A percentile compares a stretch with the other conserved stretches of the same genome.
Conservation (phyloP, 441 rosid species). For the Gossypium gossypioides region DNA sequence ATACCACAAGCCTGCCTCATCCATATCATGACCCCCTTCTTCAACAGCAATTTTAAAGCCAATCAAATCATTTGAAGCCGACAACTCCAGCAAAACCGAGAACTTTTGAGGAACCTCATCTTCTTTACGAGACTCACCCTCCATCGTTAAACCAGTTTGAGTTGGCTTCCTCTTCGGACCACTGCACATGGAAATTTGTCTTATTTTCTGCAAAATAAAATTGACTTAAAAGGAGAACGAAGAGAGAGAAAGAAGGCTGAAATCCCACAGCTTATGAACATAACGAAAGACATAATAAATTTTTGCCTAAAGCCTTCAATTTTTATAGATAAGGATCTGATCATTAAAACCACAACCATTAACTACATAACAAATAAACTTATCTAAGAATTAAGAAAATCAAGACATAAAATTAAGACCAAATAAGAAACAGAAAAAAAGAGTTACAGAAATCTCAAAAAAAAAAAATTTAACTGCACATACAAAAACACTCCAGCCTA, state of each 20-base stretch:
- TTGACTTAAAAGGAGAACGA: neutral
- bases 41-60: slow-evolving; percentile 52
- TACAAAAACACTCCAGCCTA: slow-evolving; percentile 1
- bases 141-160: slow-evolving; percentile 30
- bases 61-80: slow-evolving; percentile 59
- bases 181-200: slow-evolving; percentile 38
- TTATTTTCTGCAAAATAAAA: slow-evolving; percentile 28
- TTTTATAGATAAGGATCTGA: slow-evolving; percentile 21
- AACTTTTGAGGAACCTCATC: slow-evolving; percentile 26
- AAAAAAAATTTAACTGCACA: slow-evolving; percentile 23
- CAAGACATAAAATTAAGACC: neutral
- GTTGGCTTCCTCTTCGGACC: slow-evolving; percentile 31
- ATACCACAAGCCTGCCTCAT: slow-evolving; percentile 51
- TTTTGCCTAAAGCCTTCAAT: neutral
- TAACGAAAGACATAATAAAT: neutral
- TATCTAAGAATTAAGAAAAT: neutral
- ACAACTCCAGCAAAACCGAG: slow-evolving; percentile 48
- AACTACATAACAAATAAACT: neutral
- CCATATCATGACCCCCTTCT: slow-evolving; percentile 45
- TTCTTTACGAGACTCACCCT: slow-evolving; percentile 27
- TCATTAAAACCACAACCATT: slow-evolving; percentile 16
- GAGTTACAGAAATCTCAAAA: slow-evolving; percentile 22
- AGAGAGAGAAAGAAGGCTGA: neutral
- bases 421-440: slow-evolving; percentile 25
- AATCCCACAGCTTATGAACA: neutral